phyloP scores from a whole-genome alignment of 1,139 yeast species.

The Suhomyces anneliseae region DNA sequence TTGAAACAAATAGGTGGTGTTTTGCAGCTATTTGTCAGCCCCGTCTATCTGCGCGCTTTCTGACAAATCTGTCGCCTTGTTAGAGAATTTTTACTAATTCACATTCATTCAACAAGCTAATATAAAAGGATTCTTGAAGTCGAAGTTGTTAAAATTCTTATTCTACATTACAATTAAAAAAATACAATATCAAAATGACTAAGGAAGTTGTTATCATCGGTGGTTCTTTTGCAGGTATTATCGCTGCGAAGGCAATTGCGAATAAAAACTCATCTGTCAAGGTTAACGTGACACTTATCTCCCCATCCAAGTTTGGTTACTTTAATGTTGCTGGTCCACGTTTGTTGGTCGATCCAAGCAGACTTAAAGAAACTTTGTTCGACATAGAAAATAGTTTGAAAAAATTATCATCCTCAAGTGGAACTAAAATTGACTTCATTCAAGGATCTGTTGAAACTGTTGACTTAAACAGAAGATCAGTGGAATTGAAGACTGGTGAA shows the following conservation, averaged over 20 bases:
- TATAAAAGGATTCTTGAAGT: no score
- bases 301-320: slow-evolving; percentile 21
- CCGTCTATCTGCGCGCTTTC: not conserved
- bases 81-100: not conserved
- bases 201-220: slow-evolving; percentile 32
- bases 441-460: slow-evolving; percentile 24
- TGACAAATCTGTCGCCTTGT: not conserved
- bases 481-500: slow-evolving; percentile 11
- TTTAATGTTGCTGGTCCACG: slow-evolving; percentile 34
- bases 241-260: slow-evolving; percentile 23
- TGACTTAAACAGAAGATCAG: slow-evolving; percentile 21
- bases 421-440: slow-evolving; percentile 18
- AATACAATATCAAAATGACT: not conserved
- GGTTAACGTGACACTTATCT: slow-evolving; percentile 12
- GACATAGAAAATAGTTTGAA: slow-evolving; percentile 20
- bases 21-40: not conserved
- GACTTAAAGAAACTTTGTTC: slow-evolving; percentile 19
- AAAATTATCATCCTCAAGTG: slow-evolving; percentile 12
- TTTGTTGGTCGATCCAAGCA: slow-evolving; percentile 27
- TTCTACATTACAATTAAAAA: no score
- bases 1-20: not conserved
- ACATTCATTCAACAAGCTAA: no score
- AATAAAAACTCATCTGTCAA: slow-evolving; percentile 2
- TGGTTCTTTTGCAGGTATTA: slow-evolving; percentile 34
- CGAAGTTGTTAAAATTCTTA: no score